These are phyloP conservation scores for Chlorella sp. DNA, from an alignment of 139 green algal genomes.

Conservation along the genomic window DNA sequence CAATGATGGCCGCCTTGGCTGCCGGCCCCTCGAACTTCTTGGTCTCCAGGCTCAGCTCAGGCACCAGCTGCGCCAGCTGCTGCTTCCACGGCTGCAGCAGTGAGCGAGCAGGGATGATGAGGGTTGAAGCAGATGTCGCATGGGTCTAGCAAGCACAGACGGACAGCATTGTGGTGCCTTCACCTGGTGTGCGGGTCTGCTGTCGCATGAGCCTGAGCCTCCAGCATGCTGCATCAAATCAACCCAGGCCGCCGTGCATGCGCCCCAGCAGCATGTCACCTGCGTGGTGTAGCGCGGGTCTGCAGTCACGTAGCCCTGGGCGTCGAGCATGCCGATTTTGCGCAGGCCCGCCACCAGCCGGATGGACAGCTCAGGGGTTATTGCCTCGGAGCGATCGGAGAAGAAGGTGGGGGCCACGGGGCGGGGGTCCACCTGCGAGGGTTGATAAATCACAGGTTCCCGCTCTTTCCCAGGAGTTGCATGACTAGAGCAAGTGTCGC, in stretches of 20 bases:
- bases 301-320: not conserved
- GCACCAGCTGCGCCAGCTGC: constrained; percentile 1
- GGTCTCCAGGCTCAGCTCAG: not conserved
- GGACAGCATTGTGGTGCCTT: too few relatives aligned
- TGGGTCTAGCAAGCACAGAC: too few relatives aligned
- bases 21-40: not conserved
- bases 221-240: too few relatives aligned
- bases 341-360: constrained; percentile 13
- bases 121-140: too few relatives aligned
- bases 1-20: not conserved
- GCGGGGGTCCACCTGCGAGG: constrained; percentile 13
- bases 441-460: not conserved
- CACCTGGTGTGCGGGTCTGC: too few relatives aligned
- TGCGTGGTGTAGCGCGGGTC: constrained; percentile 27
- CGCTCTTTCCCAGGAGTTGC: too few relatives aligned
- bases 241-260: too few relatives aligned
- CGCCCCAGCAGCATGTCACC: not conserved
- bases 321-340: constrained; percentile 21
- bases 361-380: not conserved
- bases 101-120: not conserved
- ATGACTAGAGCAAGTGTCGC: not conserved
- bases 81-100: constrained; percentile 20
- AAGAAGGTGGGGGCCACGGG: constrained; percentile 16
- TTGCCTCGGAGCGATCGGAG: constrained; percentile 25
- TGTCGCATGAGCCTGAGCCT: too few relatives aligned